Evolutionary conservation across 1,139 yeast genomes (phyloP).

Genomic region (Zygosaccharomyces sapae): DNA sequence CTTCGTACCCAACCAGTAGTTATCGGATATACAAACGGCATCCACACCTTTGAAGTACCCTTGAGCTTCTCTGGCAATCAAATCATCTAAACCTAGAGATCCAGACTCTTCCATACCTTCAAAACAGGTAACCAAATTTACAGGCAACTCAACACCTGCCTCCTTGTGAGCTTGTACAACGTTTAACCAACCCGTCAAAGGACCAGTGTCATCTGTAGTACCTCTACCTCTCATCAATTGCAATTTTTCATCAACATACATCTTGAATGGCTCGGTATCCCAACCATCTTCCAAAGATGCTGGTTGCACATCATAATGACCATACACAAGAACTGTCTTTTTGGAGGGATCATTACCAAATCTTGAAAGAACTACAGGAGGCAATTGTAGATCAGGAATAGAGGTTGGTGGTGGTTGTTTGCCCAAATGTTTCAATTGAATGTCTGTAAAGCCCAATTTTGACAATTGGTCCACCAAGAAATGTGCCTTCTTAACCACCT

Average conservation of each 20-base stretch:
- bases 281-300: constrained; percentile 92
- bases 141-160: constrained; percentile 85
- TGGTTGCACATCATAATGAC: constrained; percentile 98
- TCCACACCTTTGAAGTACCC: constrained; percentile 81
- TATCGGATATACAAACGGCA: constrained; percentile 93
- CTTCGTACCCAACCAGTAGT: constrained; percentile 96
- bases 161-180: constrained; percentile 85
- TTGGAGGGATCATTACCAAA: constrained; percentile 76
- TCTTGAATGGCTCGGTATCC: constrained; percentile 83
- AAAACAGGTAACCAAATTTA: constrained; percentile 84
- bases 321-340: constrained; percentile 86
- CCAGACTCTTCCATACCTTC: constrained; percentile 99
- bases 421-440: constrained; percentile 79
- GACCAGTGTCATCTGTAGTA: constrained; percentile 96
- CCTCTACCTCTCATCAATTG: constrained; percentile 84
- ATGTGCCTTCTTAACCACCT: constrained; percentile 80
- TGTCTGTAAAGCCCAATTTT: constrained; percentile 71
- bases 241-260: constrained; percentile 50
- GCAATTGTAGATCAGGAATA: constrained; percentile 63
- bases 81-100: constrained; percentile 80
- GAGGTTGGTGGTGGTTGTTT: constrained; percentile 81
- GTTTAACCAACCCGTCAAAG: constrained; percentile 95
- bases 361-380: constrained; percentile 88
- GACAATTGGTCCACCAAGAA: constrained; percentile 68
- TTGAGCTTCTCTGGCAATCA: constrained; percentile 74